Conservation (phyloP, 306 rosid genomes). For the Rosa multiflora region DNA sequence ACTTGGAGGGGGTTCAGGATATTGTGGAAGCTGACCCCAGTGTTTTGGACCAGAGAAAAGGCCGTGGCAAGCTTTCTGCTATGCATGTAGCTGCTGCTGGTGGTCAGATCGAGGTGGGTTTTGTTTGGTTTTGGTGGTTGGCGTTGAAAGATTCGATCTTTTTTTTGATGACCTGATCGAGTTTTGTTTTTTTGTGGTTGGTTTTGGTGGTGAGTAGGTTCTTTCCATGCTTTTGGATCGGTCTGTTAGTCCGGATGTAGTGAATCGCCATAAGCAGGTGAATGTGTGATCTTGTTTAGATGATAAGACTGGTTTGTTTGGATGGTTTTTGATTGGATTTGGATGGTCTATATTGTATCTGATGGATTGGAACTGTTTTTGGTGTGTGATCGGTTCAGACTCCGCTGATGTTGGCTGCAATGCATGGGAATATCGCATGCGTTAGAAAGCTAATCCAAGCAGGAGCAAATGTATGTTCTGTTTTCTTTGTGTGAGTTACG, state of each 20-base stretch:
- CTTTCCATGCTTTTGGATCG: slow-evolving; percentile 64
- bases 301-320: background rate
- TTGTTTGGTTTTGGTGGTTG: background rate
- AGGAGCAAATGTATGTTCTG: slow-evolving; percentile 75
- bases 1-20: slow-evolving; percentile 46
- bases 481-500: slow-evolving; percentile 9
- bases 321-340: background rate
- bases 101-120: slow-evolving; percentile 80
- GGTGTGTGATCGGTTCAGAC: slow-evolving; percentile 45
- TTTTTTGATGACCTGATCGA: background rate
- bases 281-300: background rate
- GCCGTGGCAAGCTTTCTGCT: slow-evolving; percentile 47
- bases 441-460: slow-evolving; percentile 68
- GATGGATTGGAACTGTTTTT: slow-evolving; percentile 6
- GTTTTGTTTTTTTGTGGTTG: slow-evolving; percentile 16
- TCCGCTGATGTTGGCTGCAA: slow-evolving; percentile 86
- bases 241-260: slow-evolving; percentile 51
- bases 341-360: background rate
- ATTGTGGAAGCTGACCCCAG: slow-evolving; percentile 44
- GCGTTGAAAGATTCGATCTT: background rate
- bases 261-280: slow-evolving; percentile 80
- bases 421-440: slow-evolving; percentile 69
- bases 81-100: slow-evolving; percentile 75
- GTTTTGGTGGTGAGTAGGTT: slow-evolving; percentile 42
- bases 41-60: slow-evolving; percentile 44